Evolutionary conservation across 192 early-diverging fungal genomes (phyloP).

Genomic region (Podila minutissima): DNA sequence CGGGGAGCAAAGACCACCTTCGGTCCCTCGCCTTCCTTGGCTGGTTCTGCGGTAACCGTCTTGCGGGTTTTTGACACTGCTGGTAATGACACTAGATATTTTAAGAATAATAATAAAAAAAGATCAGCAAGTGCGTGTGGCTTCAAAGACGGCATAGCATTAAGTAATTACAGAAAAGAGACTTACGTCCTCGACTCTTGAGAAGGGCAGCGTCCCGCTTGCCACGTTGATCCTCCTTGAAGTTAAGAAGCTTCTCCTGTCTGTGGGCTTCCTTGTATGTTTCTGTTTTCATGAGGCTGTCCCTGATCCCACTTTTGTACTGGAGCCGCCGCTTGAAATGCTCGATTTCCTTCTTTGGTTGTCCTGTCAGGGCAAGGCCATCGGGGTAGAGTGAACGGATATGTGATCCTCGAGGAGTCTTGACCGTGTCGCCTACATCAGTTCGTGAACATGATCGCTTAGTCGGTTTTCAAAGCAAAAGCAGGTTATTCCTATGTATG

Average conservation of each 20-base stretch:
- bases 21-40: constrained; percentile 29
- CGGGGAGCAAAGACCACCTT: constrained; percentile 28
- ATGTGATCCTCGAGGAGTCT: constrained; percentile 36
- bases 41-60: constrained; percentile 3
- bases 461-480: background rate
- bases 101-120: background rate
- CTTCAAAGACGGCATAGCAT: background rate
- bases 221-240: constrained; percentile 30
- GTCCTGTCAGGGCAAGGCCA: constrained; percentile 10
- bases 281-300: constrained; percentile 26
- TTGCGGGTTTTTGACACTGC: constrained; percentile 41
- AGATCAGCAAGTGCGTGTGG: background rate
- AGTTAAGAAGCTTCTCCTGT: constrained; percentile 32
- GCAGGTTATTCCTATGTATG: background rate
- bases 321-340: constrained; percentile 45
- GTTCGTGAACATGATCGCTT: no score
- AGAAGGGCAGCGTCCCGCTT: constrained; percentile 28
- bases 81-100: constrained; percentile 24
- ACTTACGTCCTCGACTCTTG: constrained; percentile 48
- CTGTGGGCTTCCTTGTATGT: constrained; percentile 23
- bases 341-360: constrained; percentile 14
- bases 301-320: constrained; percentile 34
- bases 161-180: background rate
- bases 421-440: constrained; percentile 23
- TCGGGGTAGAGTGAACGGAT: constrained; percentile 31